A percentile compares a stretch with the other conserved stretches of the same genome.
Evolutionary conservation across 129 eudicot genomes (phyloP).

Genomic region (Scalesia atractyloides): DNA sequence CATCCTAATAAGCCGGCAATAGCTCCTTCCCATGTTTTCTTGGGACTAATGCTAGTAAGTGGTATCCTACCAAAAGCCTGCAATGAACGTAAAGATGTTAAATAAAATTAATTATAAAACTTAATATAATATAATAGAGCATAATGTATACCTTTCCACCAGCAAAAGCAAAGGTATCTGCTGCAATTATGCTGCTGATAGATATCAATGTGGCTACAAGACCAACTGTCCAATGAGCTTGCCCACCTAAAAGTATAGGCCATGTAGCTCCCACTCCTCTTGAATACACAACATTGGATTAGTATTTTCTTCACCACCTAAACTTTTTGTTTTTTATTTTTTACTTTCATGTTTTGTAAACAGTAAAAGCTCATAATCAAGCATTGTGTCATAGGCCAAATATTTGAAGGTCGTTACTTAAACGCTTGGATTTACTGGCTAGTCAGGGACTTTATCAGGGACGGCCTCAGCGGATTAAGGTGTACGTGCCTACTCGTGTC

Average conservation of each 20-base stretch:
- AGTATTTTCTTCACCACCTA: conserved; percentile 9
- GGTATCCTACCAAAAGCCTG: conserved; percentile 98
- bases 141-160: conserved; percentile 77
- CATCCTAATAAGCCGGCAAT: conserved; percentile 85
- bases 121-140: neutral
- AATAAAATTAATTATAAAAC: neutral
- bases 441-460: no score
- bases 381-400: neutral
- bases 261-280: conserved; percentile 80
- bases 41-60: conserved; percentile 85
- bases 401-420: no score
- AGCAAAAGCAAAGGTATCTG: conserved; percentile 92
- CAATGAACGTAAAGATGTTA: conserved; percentile 13
- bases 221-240: conserved; percentile 96
- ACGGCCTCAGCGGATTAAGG: no score
- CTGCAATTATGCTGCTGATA: conserved; percentile 91
- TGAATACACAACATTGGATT: conserved; percentile 25
- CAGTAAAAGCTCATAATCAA: conserved; percentile 21
- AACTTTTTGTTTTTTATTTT: neutral
- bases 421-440: no score
- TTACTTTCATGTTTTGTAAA: neutral
- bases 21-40: conserved; percentile 99
- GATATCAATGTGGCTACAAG: conserved; percentile 93
- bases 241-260: conserved; percentile 95
- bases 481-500: no score